Conservation (phyloP, 1,284 basidiomycete genomes). For the Puccinia coronata region DNA sequence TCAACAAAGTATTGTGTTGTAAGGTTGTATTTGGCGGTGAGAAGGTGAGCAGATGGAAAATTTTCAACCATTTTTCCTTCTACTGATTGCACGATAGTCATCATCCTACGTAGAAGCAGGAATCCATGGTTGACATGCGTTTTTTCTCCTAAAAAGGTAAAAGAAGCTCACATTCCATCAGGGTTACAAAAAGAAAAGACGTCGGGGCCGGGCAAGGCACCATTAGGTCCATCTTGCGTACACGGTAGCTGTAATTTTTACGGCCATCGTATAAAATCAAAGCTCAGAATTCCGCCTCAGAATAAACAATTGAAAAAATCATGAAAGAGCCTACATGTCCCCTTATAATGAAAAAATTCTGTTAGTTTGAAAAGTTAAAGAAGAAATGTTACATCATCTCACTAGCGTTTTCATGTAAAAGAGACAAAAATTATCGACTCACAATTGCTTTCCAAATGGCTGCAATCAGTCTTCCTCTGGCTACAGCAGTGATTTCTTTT, state of each 20-base stretch:
- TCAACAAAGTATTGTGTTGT: constrained; percentile 38
- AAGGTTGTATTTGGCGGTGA: constrained; percentile 38
- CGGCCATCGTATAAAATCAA: neutral
- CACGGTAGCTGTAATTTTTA: constrained; percentile 12
- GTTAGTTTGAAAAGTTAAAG: neutral
- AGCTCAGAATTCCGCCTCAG: neutral
- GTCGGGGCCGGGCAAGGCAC: constrained; percentile 14
- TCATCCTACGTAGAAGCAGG: constrained; percentile 33
- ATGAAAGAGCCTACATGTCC: constrained; percentile 15
- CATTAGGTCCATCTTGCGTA: constrained; percentile 37
- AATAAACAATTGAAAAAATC: neutral
- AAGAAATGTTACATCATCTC: neutral
- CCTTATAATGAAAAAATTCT: constrained; percentile 36
- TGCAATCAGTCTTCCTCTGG: constrained; percentile 37
- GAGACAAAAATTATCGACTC: neutral
- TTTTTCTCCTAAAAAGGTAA: no score
- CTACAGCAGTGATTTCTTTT: constrained; percentile 4
- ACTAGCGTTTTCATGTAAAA: neutral
- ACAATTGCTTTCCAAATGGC: constrained; percentile 47
- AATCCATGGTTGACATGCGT: constrained; percentile 5
- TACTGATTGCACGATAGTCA: constrained; percentile 36
- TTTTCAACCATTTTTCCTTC: constrained; percentile 32
- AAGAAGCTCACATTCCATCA: constrained; percentile 27
- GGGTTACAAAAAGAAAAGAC: constrained; percentile 26
- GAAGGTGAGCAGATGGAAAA: constrained; percentile 18